Percentiles rank a stretch among this genome's conserved stretches.
Conservation (phyloP, 352 stramenopile genomes). For the Stramenopiles sp. region DNA sequence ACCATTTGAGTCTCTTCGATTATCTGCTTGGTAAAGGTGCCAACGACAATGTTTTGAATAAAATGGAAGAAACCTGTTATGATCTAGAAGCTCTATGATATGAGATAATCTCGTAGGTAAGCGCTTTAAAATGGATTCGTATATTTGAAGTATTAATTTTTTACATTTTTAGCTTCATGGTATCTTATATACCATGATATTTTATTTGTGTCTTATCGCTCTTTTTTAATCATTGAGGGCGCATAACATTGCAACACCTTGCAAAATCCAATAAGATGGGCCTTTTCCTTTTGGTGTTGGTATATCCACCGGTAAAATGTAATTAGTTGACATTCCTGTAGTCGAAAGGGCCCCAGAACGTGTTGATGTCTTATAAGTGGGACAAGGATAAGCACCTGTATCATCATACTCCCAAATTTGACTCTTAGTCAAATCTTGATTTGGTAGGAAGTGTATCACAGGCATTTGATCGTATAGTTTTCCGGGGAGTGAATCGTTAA, state of each 20-base stretch:
- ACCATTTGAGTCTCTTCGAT: constrained; percentile 60
- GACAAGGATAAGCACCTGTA: constrained; percentile 54
- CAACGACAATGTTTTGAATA: constrained; percentile 69
- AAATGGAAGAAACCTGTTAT: constrained; percentile 71
- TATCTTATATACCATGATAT: too few species aligned
- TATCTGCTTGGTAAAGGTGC: constrained; percentile 81
- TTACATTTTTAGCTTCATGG: too few species aligned
- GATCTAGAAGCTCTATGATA: constrained; percentile 52
- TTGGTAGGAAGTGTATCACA: constrained; percentile 5
- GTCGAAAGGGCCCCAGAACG: constrained; percentile 67
- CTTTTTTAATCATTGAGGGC: too few species aligned
- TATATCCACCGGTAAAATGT: constrained; percentile 69
- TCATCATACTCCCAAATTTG: constrained; percentile 28
- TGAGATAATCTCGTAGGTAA: too few species aligned
- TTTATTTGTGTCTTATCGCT: too few species aligned
- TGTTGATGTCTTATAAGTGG: constrained; percentile 80
- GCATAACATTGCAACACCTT: constrained; percentile 69
- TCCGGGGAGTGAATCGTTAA: constrained; percentile 57
- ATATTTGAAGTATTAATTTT: too few species aligned
- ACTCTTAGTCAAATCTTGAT: background rate
- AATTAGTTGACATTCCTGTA: constrained; percentile 79
- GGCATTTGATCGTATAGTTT: constrained; percentile 54
- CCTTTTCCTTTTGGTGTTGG: constrained; percentile 37
- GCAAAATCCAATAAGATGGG: constrained; percentile 71
- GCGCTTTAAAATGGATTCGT: too few species aligned